A percentile compares a stretch with the other conserved stretches of the same genome.
phyloP scores from a whole-genome alignment of 2,329 filamentous ascomycete species.

The Gnomoniopsis smithogilvyi region DNA sequence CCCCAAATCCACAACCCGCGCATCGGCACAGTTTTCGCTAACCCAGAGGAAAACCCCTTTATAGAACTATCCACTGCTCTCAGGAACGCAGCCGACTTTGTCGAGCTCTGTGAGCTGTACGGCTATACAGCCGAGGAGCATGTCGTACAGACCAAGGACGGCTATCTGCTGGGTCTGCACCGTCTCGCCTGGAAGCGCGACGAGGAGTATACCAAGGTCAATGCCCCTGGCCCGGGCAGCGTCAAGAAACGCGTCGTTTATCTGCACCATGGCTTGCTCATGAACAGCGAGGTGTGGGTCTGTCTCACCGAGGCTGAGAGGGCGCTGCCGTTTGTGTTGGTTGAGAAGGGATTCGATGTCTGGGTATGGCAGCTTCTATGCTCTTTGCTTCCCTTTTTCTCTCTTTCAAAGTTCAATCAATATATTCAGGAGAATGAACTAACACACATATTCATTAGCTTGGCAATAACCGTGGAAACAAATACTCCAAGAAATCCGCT shows the following conservation, averaged over 20 bases:
- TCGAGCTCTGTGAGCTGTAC: constrained; percentile 86
- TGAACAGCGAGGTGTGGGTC: constrained; percentile 99
- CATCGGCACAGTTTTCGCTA: too few species aligned
- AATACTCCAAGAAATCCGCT: constrained; percentile 95
- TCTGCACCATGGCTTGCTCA: constrained; percentile 90
- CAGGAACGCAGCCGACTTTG: constrained; percentile 84
- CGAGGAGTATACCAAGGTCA: constrained; percentile 76
- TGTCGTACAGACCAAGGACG: constrained; percentile 90
- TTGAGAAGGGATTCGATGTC: constrained; percentile 91
- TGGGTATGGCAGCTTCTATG: constrained; percentile 59
- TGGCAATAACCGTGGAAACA: constrained; percentile 97
- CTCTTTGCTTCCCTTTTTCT: not conserved
- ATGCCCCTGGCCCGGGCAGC: constrained; percentile 60
- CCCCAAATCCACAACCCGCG: constrained; percentile 49
- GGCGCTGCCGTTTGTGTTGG: constrained; percentile 83
- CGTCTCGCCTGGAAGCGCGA: constrained; percentile 79
- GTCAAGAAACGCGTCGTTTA: constrained; percentile 84
- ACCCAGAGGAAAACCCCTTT: constrained; percentile 36
- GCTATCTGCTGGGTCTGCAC: constrained; percentile 88
- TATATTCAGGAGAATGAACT: too few species aligned
- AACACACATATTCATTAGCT: constrained; percentile 60
- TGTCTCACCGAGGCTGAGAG: constrained; percentile 83
- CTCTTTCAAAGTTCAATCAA: too few species aligned
- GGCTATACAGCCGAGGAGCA: constrained; percentile 96
- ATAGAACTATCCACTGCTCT: constrained; percentile 70